These are phyloP conservation scores for Stylosanthes scabra DNA, from an alignment of 331 rosid species.

Conservation along the genomic window DNA sequence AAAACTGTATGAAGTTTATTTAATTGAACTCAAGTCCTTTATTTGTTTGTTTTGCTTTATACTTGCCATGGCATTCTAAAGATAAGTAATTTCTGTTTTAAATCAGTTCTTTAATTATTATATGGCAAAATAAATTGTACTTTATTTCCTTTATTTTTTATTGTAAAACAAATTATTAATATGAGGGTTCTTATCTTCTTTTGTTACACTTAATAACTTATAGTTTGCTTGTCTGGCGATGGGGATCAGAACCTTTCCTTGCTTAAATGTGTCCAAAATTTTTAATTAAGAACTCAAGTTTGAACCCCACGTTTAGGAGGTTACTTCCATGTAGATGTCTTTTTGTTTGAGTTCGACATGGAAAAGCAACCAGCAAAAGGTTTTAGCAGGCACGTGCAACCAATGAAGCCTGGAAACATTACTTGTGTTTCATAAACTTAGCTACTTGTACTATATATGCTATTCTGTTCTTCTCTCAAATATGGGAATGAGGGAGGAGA, in stretches of 20 bases:
- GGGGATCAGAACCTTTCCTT: neutral
- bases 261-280: neutral
- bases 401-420: conserved; percentile 12
- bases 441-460: neutral
- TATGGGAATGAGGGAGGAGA: conserved; percentile 10
- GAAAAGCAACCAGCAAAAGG: neutral
- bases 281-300: neutral
- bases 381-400: conserved; percentile 18
- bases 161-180: neutral
- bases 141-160: neutral
- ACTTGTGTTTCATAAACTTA: conserved; percentile 1
- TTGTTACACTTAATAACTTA: conserved; percentile 8
- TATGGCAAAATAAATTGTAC: neutral
- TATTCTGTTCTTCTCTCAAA: neutral
- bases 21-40: neutral
- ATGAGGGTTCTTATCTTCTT: neutral
- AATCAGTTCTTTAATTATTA: neutral
- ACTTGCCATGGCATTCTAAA: neutral
- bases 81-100: neutral
- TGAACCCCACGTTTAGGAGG: neutral
- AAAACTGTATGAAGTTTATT: neutral
- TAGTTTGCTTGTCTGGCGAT: neutral
- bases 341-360: neutral
- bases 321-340: neutral
- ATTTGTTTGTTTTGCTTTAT: neutral